phyloP scores from a whole-genome alignment of 306 rosid genomes.

The Biancaea sappan region DNA sequence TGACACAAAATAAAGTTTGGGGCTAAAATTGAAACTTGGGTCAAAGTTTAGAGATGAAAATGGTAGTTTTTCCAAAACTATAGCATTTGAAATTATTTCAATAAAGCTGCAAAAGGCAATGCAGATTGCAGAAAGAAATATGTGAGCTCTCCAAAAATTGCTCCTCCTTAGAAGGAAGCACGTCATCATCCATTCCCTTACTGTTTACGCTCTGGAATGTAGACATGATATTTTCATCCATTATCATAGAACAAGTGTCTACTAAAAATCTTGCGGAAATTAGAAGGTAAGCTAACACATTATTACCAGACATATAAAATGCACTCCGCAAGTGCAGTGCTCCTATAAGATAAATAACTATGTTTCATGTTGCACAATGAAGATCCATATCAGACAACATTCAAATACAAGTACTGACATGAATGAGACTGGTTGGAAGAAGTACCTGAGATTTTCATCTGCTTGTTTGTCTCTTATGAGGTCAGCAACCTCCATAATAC shows the following conservation, averaged over 20 bases:
- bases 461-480: conserved; percentile 83
- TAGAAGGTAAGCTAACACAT: conserved; percentile 7
- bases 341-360: conserved; percentile 13
- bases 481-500: conserved; percentile 86
- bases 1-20: too few relatives aligned
- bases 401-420: not conserved
- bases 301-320: conserved; percentile 19
- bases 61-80: too few relatives aligned
- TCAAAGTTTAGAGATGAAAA: too few relatives aligned
- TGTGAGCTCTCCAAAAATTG: not conserved
- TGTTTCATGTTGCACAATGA: not conserved
- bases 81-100: too few relatives aligned
- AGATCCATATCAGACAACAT: conserved; percentile 1
- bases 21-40: too few relatives aligned
- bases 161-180: not conserved
- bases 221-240: not conserved
- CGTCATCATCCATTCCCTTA: not conserved
- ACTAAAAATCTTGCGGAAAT: conserved; percentile 7
- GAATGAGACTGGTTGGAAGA: conserved; percentile 6
- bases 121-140: not conserved
- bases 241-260: not conserved
- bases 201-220: not conserved
- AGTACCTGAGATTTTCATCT: conserved; percentile 92
- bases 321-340: not conserved
- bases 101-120: not conserved